Conservation (phyloP, 805 yeast species). For the Ogataea pilisensis region DNA sequence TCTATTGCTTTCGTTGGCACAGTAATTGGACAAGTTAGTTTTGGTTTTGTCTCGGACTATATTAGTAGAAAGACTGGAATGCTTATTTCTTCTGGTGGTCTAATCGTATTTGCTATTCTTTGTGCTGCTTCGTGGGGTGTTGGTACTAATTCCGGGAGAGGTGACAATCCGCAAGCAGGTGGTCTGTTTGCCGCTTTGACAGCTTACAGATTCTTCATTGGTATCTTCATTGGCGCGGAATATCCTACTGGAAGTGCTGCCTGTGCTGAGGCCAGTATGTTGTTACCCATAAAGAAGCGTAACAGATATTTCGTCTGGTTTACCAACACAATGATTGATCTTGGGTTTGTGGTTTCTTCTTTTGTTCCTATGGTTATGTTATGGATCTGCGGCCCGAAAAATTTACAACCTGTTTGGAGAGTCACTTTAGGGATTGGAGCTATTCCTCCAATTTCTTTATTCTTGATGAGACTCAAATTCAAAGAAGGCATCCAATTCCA, state of each 20-base stretch:
- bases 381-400: constrained; percentile 72
- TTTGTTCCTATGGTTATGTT: constrained; percentile 82
- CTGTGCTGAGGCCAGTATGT: constrained; percentile 84
- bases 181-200: constrained; percentile 85
- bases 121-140: constrained; percentile 88
- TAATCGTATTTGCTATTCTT: constrained; percentile 73
- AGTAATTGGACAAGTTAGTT: constrained; percentile 76
- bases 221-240: constrained; percentile 92
- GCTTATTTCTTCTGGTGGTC: constrained; percentile 70
- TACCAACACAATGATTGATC: constrained; percentile 83
- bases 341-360: constrained; percentile 78
- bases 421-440: constrained; percentile 87
- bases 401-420: constrained; percentile 87
- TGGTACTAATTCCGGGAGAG: constrained; percentile 31
- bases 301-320: constrained; percentile 87
- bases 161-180: constrained; percentile 44
- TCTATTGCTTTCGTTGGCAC: constrained; percentile 92
- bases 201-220: constrained; percentile 78
- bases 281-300: constrained; percentile 75
- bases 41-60: constrained; percentile 80
- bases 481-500: constrained; percentile 68
- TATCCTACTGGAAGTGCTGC: constrained; percentile 93
- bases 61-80: constrained; percentile 79
- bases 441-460: constrained; percentile 74
- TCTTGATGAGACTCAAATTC: constrained; percentile 72